phyloP scores from a whole-genome alignment of 441 rosid genomes.

The Croton setiger region DNA sequence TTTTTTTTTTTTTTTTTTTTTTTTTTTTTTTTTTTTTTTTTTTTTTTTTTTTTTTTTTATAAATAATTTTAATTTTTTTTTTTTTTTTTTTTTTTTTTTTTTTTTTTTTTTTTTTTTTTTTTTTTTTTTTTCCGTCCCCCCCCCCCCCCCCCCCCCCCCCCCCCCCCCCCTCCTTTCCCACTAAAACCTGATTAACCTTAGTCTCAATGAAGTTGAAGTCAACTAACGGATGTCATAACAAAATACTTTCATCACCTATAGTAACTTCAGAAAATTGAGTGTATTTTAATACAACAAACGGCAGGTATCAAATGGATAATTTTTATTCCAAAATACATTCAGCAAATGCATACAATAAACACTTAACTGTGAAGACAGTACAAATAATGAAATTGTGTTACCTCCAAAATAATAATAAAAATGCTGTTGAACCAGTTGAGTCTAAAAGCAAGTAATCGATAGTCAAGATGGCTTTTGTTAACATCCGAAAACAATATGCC shows the following conservation, averaged over 20 bases:
- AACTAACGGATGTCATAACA: not conserved
- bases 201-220: not conserved
- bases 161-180: not conserved
- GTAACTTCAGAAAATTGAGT: not conserved
- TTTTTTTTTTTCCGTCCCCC: too few species aligned
- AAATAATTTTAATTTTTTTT: too few species aligned
- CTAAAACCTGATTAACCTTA: not conserved
- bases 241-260: not conserved
- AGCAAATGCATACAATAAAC: constrained; percentile 11
- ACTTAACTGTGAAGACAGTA: not conserved
- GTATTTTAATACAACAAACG: not conserved
- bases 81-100: too few species aligned
- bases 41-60: too few species aligned
- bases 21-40: too few species aligned
- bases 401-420: not conserved
- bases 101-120: too few species aligned
- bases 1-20: too few species aligned
- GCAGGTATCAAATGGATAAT: not conserved
- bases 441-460: not conserved
- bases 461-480: not conserved
- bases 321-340: not conserved
- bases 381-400: not conserved
- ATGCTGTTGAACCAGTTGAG: not conserved
- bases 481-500: not conserved
- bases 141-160: too few species aligned